These are phyloP conservation scores for Microcyclospora tardicrescens DNA, from an alignment of 2,329 filamentous ascomycete species.

Conservation along the genomic window DNA sequence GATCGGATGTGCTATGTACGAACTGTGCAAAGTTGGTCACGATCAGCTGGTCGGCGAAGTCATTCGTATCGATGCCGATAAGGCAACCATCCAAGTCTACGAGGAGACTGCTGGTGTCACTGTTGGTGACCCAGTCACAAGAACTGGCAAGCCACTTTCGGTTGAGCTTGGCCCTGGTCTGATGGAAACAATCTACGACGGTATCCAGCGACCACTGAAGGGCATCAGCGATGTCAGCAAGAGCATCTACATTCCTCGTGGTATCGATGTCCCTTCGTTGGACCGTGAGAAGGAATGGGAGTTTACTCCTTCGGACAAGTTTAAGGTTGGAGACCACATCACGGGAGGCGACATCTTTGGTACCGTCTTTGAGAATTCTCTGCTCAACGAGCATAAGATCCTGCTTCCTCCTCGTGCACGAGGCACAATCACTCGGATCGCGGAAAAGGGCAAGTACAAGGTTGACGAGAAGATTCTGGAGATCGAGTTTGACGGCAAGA, in stretches of 20 bases:
- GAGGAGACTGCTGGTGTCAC: constrained; percentile 96
- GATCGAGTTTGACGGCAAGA: constrained; percentile 93
- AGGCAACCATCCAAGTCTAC: constrained; percentile 96
- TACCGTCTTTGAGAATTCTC: constrained; percentile 87
- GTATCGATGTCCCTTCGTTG: constrained; percentile 75
- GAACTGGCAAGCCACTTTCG: constrained; percentile 90
- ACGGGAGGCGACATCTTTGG: constrained; percentile 94
- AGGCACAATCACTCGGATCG: constrained; percentile 84
- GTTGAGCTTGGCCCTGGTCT: constrained; percentile 94
- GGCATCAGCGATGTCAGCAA: constrained; percentile 64
- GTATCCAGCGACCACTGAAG: constrained; percentile 89
- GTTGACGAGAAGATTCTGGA: constrained; percentile 90
- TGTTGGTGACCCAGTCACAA: constrained; percentile 80
- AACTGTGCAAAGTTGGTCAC: constrained; percentile 87
- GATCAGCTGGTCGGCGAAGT: constrained; percentile 91
- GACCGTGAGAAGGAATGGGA: constrained; percentile 93
- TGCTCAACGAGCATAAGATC: constrained; percentile 87
- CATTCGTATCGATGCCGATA: constrained; percentile 92
- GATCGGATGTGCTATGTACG: constrained; percentile 99
- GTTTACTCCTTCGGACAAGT: constrained; percentile 60
- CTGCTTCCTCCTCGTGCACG: constrained; percentile 78
- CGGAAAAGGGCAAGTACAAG: constrained; percentile 81
- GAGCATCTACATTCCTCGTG: constrained; percentile 95
- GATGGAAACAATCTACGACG: constrained; percentile 98
- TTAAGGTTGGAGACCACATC: constrained; percentile 95